Conservation (phyloP, 768 basidiomycete genomes). For the Podaxis sp. region DNA sequence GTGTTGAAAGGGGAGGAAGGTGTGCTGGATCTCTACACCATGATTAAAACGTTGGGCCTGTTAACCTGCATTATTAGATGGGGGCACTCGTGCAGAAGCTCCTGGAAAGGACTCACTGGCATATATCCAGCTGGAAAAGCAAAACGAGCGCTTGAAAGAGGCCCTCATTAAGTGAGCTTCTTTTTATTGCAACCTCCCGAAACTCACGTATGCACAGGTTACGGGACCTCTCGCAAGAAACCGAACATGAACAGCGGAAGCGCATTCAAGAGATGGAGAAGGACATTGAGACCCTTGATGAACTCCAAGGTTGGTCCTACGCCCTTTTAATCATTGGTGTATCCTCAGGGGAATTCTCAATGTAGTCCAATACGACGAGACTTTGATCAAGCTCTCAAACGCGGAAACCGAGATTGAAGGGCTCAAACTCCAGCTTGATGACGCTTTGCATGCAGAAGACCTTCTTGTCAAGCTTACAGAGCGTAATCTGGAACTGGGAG, state of each 20-base stretch:
- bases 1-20: slow-evolving; percentile 62
- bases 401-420: slow-evolving; percentile 93
- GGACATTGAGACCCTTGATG: slow-evolving; percentile 75
- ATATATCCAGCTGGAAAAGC: slow-evolving; percentile 90
- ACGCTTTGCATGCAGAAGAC: slow-evolving; percentile 93
- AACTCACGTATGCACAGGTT: slow-evolving; percentile 45
- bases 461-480: slow-evolving; percentile 95
- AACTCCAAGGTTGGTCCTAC: slow-evolving; percentile 64
- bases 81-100: slow-evolving; percentile 19
- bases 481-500: slow-evolving; percentile 87
- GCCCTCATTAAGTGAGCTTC: slow-evolving; percentile 74
- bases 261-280: slow-evolving; percentile 89
- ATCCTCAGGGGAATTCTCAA: background rate
- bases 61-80: slow-evolving; percentile 12
- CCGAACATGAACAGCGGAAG: slow-evolving; percentile 78
- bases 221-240: slow-evolving; percentile 86
- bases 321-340: background rate
- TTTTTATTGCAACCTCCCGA: background rate
- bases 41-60: too few relatives aligned
- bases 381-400: slow-evolving; percentile 78
- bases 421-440: slow-evolving; percentile 91
- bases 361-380: slow-evolving; percentile 76
- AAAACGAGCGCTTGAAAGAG: slow-evolving; percentile 94
- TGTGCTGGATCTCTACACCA: slow-evolving; percentile 17
- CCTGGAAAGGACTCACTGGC: slow-evolving; percentile 59